Evolutionary conservation across 495 filamentous ascomycete species (phyloP).

Genomic region (Neurospora africana): DNA sequence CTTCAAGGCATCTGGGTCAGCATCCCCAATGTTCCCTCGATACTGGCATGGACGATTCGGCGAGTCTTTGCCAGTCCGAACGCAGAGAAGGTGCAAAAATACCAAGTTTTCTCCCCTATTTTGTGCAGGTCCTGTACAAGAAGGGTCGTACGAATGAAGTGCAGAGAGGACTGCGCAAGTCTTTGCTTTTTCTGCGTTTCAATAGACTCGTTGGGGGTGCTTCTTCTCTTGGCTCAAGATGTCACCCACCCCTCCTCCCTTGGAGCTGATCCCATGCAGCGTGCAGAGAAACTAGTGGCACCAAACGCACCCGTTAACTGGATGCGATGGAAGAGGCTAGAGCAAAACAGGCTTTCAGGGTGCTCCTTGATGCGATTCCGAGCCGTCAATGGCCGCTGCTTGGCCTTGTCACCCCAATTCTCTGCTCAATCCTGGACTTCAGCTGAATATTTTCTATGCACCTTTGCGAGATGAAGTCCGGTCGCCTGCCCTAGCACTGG

Average conservation of each 20-base stretch:
- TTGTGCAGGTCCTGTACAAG: not conserved
- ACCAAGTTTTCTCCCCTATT: not conserved
- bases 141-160: not conserved
- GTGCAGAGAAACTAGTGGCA: slow-evolving; percentile 19
- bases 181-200: slow-evolving; percentile 6
- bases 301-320: slow-evolving; percentile 7
- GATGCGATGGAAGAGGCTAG: slow-evolving; percentile 10
- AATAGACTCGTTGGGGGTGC: not conserved
- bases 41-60: not conserved
- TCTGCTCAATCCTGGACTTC: slow-evolving; percentile 8
- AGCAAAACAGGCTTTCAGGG: slow-evolving; percentile 14
- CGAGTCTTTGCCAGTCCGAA: not conserved
- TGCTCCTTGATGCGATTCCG: slow-evolving; percentile 4
- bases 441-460: slow-evolving; percentile 12
- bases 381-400: slow-evolving; percentile 1
- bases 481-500: not conserved
- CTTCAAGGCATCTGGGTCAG: not conserved
- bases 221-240: slow-evolving; percentile 1
- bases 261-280: slow-evolving; percentile 15
- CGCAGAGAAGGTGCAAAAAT: not conserved
- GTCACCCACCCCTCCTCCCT: slow-evolving; percentile 2
- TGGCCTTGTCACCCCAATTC: slow-evolving; percentile 8
- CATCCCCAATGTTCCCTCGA: not conserved
- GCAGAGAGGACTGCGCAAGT: not conserved
- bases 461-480: slow-evolving; percentile 6